phyloP scores from a whole-genome alignment of 2,329 filamentous ascomycete genomes.

The Colletotrichum chlorophyti region DNA sequence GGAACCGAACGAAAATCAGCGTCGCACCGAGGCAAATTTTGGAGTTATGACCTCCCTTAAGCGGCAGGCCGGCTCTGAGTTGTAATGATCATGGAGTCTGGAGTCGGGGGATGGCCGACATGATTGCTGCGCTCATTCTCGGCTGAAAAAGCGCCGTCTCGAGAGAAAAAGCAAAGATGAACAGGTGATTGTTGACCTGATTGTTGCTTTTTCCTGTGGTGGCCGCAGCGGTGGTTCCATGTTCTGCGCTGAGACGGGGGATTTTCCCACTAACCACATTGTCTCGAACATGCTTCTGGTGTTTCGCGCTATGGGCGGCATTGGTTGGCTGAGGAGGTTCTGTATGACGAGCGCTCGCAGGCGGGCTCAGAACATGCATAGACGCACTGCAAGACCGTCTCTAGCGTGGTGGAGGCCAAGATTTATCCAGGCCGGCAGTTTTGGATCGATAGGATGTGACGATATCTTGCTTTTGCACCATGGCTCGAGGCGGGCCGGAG shows the following conservation, averaged over 20 bases:
- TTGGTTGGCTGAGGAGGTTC: constrained; percentile 8
- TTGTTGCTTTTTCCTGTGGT: constrained; percentile 19
- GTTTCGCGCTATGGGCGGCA: not conserved
- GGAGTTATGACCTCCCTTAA: constrained; percentile 1
- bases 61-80: not conserved
- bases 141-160: constrained; percentile 1
- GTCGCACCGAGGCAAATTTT: not conserved
- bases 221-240: not conserved
- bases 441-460: constrained; percentile 30
- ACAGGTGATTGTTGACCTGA: constrained; percentile 1
- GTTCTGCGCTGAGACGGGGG: constrained; percentile 23
- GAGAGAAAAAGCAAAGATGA: constrained; percentile 2
- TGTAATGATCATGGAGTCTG: not conserved
- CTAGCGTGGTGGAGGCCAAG: constrained; percentile 23
- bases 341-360: constrained; percentile 1
- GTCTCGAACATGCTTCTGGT: constrained; percentile 16
- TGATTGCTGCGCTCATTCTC: constrained; percentile 7
- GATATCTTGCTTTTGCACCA: constrained; percentile 29
- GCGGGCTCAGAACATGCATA: constrained; percentile 22
- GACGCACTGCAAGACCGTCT: constrained; percentile 13
- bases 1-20: not conserved
- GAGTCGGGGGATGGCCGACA: not conserved
- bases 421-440: constrained; percentile 25
- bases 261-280: constrained; percentile 28
- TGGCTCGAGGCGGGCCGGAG: constrained; percentile 22